phyloP scores from a whole-genome alignment of 768 basidiomycete genomes.

The Cyclocybe aegerita region DNA sequence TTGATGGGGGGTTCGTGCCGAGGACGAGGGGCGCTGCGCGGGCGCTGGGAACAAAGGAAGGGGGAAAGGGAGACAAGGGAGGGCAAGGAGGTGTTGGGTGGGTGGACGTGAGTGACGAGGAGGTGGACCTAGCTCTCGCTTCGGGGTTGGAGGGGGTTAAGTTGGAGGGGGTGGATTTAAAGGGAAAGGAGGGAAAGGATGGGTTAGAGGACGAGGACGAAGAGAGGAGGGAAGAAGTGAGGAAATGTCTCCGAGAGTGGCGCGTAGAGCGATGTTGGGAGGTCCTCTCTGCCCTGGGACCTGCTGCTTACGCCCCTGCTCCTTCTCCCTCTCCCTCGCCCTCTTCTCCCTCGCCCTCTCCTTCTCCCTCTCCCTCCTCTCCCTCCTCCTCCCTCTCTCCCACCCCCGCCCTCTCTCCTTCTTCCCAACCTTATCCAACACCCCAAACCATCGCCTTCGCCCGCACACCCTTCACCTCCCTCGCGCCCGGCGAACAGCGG shows the following conservation, averaged over 20 bases:
- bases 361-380: background rate
- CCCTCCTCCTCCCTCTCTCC: too few species aligned
- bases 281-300: slow-evolving; percentile 67
- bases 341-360: slow-evolving; percentile 17
- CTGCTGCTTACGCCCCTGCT: slow-evolving; percentile 39
- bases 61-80: slow-evolving; percentile 12
- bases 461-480: slow-evolving; percentile 52
- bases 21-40: slow-evolving; percentile 13
- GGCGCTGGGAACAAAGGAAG: background rate
- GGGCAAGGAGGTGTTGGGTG: slow-evolving; percentile 46
- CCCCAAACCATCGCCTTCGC: slow-evolving; percentile 37
- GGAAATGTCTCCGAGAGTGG: slow-evolving; percentile 25
- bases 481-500: slow-evolving; percentile 76
- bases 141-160: slow-evolving; percentile 16
- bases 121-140: background rate
- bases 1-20: slow-evolving; percentile 79
- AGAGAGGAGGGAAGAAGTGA: too few species aligned
- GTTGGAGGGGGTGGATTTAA: slow-evolving; percentile 1
- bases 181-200: too few species aligned
- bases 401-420: too few species aligned
- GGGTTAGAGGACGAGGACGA: too few species aligned
- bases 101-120: slow-evolving; percentile 31
- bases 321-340: background rate
- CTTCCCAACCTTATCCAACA: too few species aligned
- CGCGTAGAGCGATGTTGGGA: slow-evolving; percentile 40